Evolutionary conservation across 352 stramenopile genomes (phyloP).

Genomic region (Phytophthora chlamydospora): DNA sequence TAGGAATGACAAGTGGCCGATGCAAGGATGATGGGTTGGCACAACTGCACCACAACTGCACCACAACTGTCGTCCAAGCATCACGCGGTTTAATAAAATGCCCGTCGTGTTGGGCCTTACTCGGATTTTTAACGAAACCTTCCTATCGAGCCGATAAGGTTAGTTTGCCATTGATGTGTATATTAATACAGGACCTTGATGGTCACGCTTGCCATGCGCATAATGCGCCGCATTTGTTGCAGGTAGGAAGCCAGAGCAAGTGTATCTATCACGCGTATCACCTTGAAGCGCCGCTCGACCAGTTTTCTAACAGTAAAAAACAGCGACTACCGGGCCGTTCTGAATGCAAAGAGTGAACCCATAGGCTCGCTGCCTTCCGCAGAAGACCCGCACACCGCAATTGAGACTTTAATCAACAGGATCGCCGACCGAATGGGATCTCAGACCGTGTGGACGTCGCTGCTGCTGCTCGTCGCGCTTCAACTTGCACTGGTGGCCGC

Average conservation of each 20-base stretch:
- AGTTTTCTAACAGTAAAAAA: slow-evolving; percentile 1
- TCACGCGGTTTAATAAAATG: slow-evolving; percentile 23
- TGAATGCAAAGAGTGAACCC: background rate
- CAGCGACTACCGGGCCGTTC: background rate
- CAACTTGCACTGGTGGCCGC: slow-evolving; percentile 9
- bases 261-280: background rate
- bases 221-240: slow-evolving; percentile 10
- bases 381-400: slow-evolving; percentile 13
- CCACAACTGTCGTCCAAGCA: slow-evolving; percentile 19
- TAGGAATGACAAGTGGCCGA: too few relatives aligned
- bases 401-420: background rate
- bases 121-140: too few relatives aligned
- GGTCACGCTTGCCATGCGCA: too few relatives aligned
- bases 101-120: too few relatives aligned
- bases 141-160: too few relatives aligned
- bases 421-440: slow-evolving; percentile 3
- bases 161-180: too few relatives aligned
- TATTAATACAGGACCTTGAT: too few relatives aligned
- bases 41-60: too few relatives aligned
- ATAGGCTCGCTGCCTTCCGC: background rate
- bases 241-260: too few relatives aligned
- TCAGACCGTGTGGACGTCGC: slow-evolving; percentile 1
- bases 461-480: slow-evolving; percentile 12
- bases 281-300: slow-evolving; percentile 1
- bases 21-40: slow-evolving; percentile 13